Percentiles rank a stretch among this genome's conserved stretches.
Conservation (phyloP, 176 grass and related monocot species). For the Avena atlantica region DNA sequence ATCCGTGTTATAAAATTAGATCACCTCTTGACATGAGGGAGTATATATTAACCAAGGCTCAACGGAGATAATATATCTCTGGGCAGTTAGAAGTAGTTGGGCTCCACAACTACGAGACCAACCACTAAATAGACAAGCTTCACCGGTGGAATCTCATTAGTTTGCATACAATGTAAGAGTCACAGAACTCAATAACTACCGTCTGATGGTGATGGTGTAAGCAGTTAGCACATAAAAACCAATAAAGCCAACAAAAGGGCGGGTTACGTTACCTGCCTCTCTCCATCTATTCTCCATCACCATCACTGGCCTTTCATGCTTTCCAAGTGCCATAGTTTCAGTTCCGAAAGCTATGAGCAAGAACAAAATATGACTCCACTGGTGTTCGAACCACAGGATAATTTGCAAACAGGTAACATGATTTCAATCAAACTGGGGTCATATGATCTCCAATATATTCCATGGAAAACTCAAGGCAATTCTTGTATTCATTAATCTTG, state of each 20-base stretch:
- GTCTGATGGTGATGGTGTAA: too few relatives aligned
- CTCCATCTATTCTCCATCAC: too few relatives aligned
- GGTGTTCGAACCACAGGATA: background rate
- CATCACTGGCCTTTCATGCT: background rate
- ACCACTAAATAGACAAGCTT: background rate
- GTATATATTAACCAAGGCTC: background rate
- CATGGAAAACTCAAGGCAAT: background rate
- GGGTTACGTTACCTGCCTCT: too few relatives aligned
- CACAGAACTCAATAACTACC: background rate
- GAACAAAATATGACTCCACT: background rate
- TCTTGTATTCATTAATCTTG: background rate
- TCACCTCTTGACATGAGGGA: background rate
- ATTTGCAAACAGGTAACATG: constrained; percentile 2
- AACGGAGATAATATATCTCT: background rate
- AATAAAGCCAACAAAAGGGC: too few relatives aligned
- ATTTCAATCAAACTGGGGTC: background rate
- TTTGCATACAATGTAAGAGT: background rate
- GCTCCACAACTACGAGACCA: too few relatives aligned
- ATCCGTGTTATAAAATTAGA: background rate
- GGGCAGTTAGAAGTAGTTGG: too few relatives aligned
- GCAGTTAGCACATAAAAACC: too few relatives aligned
- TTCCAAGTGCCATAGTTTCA: background rate
- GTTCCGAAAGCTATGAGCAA: background rate
- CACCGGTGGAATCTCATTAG: background rate
- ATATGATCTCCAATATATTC: background rate